Conservation (phyloP, 2,329 filamentous ascomycete species). For the Colletotrichum spinosum region DNA sequence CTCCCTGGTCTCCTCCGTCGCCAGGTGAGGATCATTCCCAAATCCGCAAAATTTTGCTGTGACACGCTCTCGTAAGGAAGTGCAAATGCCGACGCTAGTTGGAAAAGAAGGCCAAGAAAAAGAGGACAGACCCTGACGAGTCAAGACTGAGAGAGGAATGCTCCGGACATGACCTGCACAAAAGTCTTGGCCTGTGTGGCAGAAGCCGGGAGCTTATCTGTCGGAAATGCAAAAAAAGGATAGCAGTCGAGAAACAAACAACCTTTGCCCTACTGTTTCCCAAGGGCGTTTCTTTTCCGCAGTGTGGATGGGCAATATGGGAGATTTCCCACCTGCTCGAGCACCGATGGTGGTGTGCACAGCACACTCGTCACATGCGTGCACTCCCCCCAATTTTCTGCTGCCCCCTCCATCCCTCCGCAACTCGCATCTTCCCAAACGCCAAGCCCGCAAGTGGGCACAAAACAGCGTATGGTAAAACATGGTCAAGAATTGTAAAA, state of each 20-base stretch:
- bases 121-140: too few relatives aligned
- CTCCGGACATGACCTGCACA: not conserved
- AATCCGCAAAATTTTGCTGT: not conserved
- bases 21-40: too few relatives aligned
- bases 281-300: too few relatives aligned
- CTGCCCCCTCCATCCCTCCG: conserved; percentile 3
- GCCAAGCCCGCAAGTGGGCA: conserved; percentile 31
- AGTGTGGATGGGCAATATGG: too few relatives aligned
- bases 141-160: not conserved
- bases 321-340: not conserved
- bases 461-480: conserved; percentile 4
- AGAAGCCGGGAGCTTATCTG: conserved; percentile 17
- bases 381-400: conserved; percentile 4
- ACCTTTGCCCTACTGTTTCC: not conserved
- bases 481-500: not conserved
- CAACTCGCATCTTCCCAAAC: conserved; percentile 28
- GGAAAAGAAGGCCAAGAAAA: not conserved
- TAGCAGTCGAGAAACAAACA: not conserved
- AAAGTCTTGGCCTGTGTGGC: conserved; percentile 16
- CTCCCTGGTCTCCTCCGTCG: too few relatives aligned
- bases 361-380: conserved; percentile 16
- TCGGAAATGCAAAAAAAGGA: conserved; percentile 2
- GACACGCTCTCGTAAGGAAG: not conserved
- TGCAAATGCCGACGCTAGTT: conserved; percentile 19
- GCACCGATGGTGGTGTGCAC: conserved; percentile 26